Percentiles rank a stretch among this genome's conserved stretches.
phyloP scores from a whole-genome alignment of 106 monocot genomes.

The Dioscorea alata region DNA sequence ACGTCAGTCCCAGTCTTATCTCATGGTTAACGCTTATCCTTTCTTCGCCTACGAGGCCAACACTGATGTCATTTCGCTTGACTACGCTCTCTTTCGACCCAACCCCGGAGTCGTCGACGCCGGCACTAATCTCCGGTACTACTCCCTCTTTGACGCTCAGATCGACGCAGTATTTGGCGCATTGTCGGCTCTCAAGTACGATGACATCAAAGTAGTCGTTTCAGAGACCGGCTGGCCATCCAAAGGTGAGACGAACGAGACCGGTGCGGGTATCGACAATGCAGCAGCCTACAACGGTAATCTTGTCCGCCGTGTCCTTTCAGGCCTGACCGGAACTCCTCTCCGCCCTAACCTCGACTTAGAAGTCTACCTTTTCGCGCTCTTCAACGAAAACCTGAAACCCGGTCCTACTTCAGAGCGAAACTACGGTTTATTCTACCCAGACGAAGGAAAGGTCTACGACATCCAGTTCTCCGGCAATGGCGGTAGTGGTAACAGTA shows the following conservation, averaged over 20 bases:
- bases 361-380: conserved; percentile 76
- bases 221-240: conserved; percentile 91
- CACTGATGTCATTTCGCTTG: conserved; percentile 62
- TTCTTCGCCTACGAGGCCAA: conserved; percentile 90
- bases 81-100: conserved; percentile 89
- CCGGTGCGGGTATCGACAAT: conserved; percentile 47
- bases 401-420: conserved; percentile 83
- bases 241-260: conserved; percentile 64
- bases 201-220: conserved; percentile 50
- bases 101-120: conserved; percentile 57
- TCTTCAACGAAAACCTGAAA: conserved; percentile 97
- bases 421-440: conserved; percentile 91
- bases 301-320: conserved; percentile 56
- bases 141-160: conserved; percentile 81
- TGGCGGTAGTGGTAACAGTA: not conserved
- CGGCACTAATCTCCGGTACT: conserved; percentile 52
- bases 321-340: conserved; percentile 68
- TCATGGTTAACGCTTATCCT: conserved; percentile 92
- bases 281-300: conserved; percentile 80
- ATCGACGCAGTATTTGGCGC: conserved; percentile 80
- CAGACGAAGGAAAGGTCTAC: conserved; percentile 70
- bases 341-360: conserved; percentile 47
- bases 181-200: conserved; percentile 42
- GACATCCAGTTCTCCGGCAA: conserved; percentile 52
- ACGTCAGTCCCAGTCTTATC: conserved; percentile 36